Evolutionary conservation across 306 rosid species (phyloP).

Genomic region (Lathyrus oleraceus): DNA sequence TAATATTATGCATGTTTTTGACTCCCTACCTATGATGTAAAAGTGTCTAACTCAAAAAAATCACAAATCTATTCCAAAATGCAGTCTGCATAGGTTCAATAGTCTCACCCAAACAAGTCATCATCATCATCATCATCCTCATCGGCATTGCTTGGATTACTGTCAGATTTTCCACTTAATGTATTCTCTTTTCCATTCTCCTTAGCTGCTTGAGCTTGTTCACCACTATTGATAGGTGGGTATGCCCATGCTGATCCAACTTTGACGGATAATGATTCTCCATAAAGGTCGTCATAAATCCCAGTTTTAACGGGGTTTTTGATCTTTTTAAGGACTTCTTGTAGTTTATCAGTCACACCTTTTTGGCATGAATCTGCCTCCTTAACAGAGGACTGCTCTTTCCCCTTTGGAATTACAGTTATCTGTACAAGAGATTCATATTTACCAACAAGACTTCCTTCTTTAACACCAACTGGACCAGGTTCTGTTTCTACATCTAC

Average conservation of each 20-base stretch:
- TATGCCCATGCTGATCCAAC: conserved; percentile 96
- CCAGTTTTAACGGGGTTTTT: conserved; percentile 67
- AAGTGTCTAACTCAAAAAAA: conserved; percentile 40
- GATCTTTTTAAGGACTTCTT: conserved; percentile 81
- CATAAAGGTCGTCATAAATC: conserved; percentile 88
- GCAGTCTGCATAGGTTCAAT: conserved; percentile 37
- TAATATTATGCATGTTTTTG: conserved; percentile 39
- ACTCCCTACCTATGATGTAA: conserved; percentile 34
- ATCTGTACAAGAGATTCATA: conserved; percentile 89
- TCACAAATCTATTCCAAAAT: conserved; percentile 34
- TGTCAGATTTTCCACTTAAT: conserved; percentile 45
- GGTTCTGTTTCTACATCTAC: conserved; percentile 93
- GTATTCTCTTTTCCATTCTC: conserved; percentile 50
- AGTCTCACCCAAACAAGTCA: conserved; percentile 87
- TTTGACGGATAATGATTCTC: conserved; percentile 77
- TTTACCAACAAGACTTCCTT: conserved; percentile 97
- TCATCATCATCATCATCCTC: conserved; percentile 76
- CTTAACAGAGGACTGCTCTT: conserved; percentile 61
- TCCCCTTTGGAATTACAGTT: conserved; percentile 90
- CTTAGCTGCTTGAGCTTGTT: conserved; percentile 42
- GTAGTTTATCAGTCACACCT: conserved; percentile 93
- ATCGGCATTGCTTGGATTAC: conserved; percentile 49
- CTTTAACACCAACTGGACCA: conserved; percentile 94
- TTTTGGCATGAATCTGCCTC: conserved; percentile 65
- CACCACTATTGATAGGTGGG: conserved; percentile 50